Conservation (phyloP, 169 alveolate genomes). For the Cryptosporidium ryanae region DNA sequence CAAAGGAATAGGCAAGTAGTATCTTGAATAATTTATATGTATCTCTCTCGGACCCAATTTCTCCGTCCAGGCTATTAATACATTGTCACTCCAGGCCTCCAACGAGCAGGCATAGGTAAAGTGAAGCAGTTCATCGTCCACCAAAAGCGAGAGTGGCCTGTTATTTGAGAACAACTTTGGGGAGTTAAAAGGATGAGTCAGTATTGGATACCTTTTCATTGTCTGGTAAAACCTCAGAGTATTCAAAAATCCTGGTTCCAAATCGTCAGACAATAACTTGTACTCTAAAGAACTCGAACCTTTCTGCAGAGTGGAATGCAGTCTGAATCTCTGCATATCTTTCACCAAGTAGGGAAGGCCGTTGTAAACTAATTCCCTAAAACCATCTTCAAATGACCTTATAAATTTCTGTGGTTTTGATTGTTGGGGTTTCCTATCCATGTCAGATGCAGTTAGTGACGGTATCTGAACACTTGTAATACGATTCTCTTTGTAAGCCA, state of each 20-base stretch:
- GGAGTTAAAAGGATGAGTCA: conserved; percentile 60
- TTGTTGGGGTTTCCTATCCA: background rate
- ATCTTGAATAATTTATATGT: conserved; percentile 33
- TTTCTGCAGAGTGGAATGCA: conserved; percentile 51
- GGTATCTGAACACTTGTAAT: conserved; percentile 49
- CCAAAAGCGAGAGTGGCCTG: conserved; percentile 29
- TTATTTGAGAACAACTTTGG: conserved; percentile 50
- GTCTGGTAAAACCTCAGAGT: conserved; percentile 63
- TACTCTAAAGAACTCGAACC: conserved; percentile 48
- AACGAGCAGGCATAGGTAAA: conserved; percentile 73
- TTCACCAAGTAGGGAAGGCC: conserved; percentile 53
- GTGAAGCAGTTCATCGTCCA: conserved; percentile 61
- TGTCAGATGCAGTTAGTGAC: conserved; percentile 6
- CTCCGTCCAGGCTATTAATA: conserved; percentile 74
- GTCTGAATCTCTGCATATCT: conserved; percentile 70
- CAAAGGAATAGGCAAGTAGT: conserved; percentile 51
- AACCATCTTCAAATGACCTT: conserved; percentile 44
- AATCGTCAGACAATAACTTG: conserved; percentile 17
- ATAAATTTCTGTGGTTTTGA: conserved; percentile 35
- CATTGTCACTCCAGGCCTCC: conserved; percentile 72
- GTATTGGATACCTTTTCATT: conserved; percentile 62
- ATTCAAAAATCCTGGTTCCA: conserved; percentile 25
- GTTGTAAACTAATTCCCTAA: conserved; percentile 45
- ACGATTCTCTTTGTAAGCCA: conserved; percentile 28
- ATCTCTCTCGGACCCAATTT: conserved; percentile 63